Evolutionary conservation across 257 asterid genomes (phyloP).

Genomic region (Capsicum chinense): DNA sequence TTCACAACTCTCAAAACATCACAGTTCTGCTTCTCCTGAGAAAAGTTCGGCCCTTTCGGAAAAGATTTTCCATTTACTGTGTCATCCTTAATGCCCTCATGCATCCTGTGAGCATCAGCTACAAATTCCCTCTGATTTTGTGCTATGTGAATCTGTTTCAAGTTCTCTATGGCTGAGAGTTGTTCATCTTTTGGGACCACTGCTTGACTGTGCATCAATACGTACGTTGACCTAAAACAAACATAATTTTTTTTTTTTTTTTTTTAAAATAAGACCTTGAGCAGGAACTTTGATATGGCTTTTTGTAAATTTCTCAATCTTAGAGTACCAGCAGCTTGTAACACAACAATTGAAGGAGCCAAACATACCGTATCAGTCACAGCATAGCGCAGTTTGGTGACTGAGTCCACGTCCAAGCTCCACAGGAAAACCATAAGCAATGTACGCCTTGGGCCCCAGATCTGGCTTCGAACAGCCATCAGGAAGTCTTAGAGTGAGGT

Average conservation of each 20-base stretch:
- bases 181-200: slow-evolving; percentile 38
- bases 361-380: slow-evolving; percentile 20
- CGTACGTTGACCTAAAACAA: slow-evolving; percentile 67
- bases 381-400: slow-evolving; percentile 14
- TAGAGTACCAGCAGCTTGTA: neutral
- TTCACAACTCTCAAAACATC: neutral
- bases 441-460: slow-evolving; percentile 25
- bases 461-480: slow-evolving; percentile 1
- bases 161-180: slow-evolving; percentile 39
- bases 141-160: slow-evolving; percentile 39
- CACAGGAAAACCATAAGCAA: slow-evolving; percentile 5
- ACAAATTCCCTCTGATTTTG: slow-evolving; percentile 30
- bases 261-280: neutral
- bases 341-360: neutral
- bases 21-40: neutral
- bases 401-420: slow-evolving; percentile 28
- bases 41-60: neutral
- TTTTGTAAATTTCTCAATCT: neutral
- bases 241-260: slow-evolving; percentile 27
- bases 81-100: neutral
- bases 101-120: neutral
- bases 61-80: neutral
- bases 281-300: neutral
- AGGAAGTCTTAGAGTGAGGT: slow-evolving; percentile 12
- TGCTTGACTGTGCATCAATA: slow-evolving; percentile 61